Evolutionary conservation across 1,139 yeast genomes (phyloP).

Genomic region (Suhomyces anneliseae): DNA sequence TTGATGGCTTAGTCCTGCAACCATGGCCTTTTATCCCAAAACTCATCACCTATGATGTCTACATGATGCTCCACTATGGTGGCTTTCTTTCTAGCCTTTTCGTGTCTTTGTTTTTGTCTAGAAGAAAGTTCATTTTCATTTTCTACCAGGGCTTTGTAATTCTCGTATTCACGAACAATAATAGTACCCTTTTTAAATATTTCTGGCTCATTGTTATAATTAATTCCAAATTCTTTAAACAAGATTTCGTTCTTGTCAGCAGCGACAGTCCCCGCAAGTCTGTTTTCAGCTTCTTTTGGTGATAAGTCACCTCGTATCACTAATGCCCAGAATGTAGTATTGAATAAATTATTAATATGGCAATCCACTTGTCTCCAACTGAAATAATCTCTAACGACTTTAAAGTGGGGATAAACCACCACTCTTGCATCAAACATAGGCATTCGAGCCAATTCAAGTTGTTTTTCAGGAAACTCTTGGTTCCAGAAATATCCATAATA

Average conservation of each 20-base stretch:
- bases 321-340: slow-evolving; percentile 89
- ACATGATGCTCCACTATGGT: slow-evolving; percentile 47
- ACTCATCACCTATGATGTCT: slow-evolving; percentile 57
- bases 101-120: slow-evolving; percentile 52
- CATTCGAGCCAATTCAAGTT: slow-evolving; percentile 40
- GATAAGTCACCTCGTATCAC: slow-evolving; percentile 69
- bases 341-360: slow-evolving; percentile 90
- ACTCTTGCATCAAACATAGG: slow-evolving; percentile 94
- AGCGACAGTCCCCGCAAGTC: slow-evolving; percentile 71
- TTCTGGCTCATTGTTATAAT: slow-evolving; percentile 88
- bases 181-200: slow-evolving; percentile 86
- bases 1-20: slow-evolving; percentile 10
- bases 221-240: slow-evolving; percentile 73
- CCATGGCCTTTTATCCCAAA: slow-evolving; percentile 54
- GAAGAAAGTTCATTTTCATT: slow-evolving; percentile 25
- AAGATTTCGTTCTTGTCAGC: slow-evolving; percentile 86
- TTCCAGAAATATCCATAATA: slow-evolving; percentile 71
- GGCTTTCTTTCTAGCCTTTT: slow-evolving; percentile 52
- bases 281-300: slow-evolving; percentile 76
- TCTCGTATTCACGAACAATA: slow-evolving; percentile 52
- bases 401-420: slow-evolving; percentile 71
- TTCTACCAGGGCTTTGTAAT: slow-evolving; percentile 11
- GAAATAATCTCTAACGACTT: slow-evolving; percentile 72
- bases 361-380: slow-evolving; percentile 98
- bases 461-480: slow-evolving; percentile 52